Evolutionary conservation across 371 early-diverging fungal genomes (phyloP).

Genomic region (Thermomucor indicae-seudaticae): DNA sequence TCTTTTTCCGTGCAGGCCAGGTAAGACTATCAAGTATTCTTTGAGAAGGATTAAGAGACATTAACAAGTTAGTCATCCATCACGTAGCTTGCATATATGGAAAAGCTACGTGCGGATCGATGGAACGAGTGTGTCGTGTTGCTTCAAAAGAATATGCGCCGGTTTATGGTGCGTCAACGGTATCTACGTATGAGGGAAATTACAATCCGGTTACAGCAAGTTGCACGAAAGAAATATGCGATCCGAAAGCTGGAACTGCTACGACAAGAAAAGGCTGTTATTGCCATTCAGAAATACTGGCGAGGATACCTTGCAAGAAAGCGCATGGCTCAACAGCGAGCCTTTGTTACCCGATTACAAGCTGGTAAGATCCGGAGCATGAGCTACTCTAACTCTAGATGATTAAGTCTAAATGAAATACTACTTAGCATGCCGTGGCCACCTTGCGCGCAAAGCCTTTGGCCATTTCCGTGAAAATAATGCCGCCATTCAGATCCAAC

Average conservation of each 20-base stretch:
- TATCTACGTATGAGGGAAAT: slow-evolving; percentile 62
- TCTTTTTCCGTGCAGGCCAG: slow-evolving; percentile 99
- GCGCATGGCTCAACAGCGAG: slow-evolving; percentile 29
- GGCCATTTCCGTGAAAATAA: slow-evolving; percentile 48
- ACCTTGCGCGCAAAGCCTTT: slow-evolving; percentile 53
- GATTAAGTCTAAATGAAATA: no score
- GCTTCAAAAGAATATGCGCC: slow-evolving; percentile 87
- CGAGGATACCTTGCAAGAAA: slow-evolving; percentile 68
- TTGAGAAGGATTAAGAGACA: background rate
- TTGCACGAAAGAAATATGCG: slow-evolving; percentile 64
- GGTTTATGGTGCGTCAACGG: slow-evolving; percentile 66
- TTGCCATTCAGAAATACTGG: slow-evolving; percentile 67
- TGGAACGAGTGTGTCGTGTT: slow-evolving; percentile 76
- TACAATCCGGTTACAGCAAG: slow-evolving; percentile 54
- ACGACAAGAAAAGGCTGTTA: slow-evolving; percentile 72
- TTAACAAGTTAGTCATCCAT: background rate
- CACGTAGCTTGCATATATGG: slow-evolving; percentile 76
- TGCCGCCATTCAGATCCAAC: slow-evolving; percentile 81
- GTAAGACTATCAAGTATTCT: slow-evolving; percentile 6
- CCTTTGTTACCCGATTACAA: slow-evolving; percentile 39
- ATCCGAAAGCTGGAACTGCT: slow-evolving; percentile 43
- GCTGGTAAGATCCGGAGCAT: slow-evolving; percentile 34
- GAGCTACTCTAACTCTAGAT: no score
- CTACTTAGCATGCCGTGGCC: slow-evolving; percentile 46
- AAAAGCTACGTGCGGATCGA: slow-evolving; percentile 83